These are phyloP conservation scores for Orbilia ellipsospora DNA, from an alignment of 2,329 filamentous ascomycete species.

Conservation along the genomic window DNA sequence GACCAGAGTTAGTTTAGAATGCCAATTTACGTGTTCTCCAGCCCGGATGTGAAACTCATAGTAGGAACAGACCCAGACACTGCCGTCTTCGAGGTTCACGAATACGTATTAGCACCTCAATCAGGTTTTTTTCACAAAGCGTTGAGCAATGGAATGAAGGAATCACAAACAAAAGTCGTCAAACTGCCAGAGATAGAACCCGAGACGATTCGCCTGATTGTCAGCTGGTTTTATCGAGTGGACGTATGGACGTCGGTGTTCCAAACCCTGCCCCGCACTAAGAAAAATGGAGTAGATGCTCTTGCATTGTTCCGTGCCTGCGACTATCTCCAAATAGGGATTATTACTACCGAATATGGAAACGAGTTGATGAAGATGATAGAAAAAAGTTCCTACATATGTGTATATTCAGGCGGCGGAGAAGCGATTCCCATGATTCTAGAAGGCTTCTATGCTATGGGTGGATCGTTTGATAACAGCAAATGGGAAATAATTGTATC, in stretches of 20 bases:
- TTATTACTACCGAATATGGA: too few relatives aligned
- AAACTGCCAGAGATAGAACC: background rate
- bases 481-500: too few relatives aligned
- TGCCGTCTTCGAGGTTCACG: background rate
- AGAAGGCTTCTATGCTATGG: too few relatives aligned
- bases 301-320: too few relatives aligned
- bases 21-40: background rate
- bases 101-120: constrained; percentile 10
- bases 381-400: too few relatives aligned
- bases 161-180: constrained; percentile 1
- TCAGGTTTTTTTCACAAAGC: constrained; percentile 11
- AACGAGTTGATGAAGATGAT: too few relatives aligned
- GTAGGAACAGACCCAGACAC: background rate
- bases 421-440: too few relatives aligned
- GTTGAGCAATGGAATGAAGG: constrained; percentile 13
- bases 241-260: background rate
- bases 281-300: too few relatives aligned
- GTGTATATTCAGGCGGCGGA: too few relatives aligned
- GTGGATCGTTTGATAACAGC: too few relatives aligned
- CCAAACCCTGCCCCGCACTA: too few relatives aligned
- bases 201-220: background rate
- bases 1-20: background rate
- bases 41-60: constrained; percentile 1
- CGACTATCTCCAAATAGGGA: background rate
- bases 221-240: constrained; percentile 10